A percentile compares a stretch with the other conserved stretches of the same genome.
Evolutionary conservation across 1,139 yeast species (phyloP).

Genomic region (Torulaspora pretoriensis): DNA sequence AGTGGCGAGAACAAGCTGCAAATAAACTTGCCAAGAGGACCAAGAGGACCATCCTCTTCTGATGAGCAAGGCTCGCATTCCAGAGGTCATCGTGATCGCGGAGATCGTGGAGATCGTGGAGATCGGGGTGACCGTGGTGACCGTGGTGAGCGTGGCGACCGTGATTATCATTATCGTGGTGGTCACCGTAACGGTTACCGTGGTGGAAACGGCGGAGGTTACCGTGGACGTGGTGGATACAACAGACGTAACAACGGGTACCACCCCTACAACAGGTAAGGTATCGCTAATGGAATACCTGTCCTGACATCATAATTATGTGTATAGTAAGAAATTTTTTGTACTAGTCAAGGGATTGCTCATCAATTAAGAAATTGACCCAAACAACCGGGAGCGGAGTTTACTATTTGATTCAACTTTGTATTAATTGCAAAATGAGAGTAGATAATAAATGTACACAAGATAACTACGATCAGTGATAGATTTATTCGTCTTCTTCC

Average conservation of each 20-base stretch:
- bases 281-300: background rate
- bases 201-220: conserved; percentile 19
- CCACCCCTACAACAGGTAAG: conserved; percentile 31
- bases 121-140: conserved; percentile 23
- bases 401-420: conserved; percentile 11
- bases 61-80: conserved; percentile 16
- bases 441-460: conserved; percentile 20
- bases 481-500: conserved; percentile 74
- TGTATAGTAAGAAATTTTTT: conserved; percentile 9
- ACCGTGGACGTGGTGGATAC: conserved; percentile 25
- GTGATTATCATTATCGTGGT: conserved; percentile 31
- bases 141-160: conserved; percentile 33
- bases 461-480: conserved; percentile 17
- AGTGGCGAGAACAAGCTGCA: conserved; percentile 22
- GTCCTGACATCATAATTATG: conserved; percentile 2
- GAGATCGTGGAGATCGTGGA: conserved; percentile 25
- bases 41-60: conserved; percentile 29
- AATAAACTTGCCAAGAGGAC: conserved; percentile 39
- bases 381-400: background rate
- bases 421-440: conserved; percentile 18
- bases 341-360: conserved; percentile 9
- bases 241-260: conserved; percentile 23
- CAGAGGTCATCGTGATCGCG: conserved; percentile 31
- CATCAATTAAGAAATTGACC: conserved; percentile 30
- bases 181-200: conserved; percentile 36